phyloP scores from a whole-genome alignment of 2,329 filamentous ascomycete genomes.

The Fusarium pininemorale region DNA sequence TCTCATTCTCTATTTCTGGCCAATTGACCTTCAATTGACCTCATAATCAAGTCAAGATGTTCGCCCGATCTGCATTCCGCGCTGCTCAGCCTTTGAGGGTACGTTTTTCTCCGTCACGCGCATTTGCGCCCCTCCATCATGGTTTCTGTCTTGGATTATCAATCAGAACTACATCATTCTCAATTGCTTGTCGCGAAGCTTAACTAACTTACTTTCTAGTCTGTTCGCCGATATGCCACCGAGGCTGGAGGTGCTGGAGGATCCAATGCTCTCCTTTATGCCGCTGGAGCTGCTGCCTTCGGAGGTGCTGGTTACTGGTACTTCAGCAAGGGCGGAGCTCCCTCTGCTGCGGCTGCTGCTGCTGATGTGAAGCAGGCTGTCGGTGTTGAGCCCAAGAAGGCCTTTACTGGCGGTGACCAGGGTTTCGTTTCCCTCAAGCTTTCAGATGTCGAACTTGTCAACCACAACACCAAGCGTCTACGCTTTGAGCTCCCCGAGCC shows the following conservation, averaged over 20 bases:
- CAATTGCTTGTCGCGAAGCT: neutral
- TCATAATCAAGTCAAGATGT: slow-evolving; percentile 61
- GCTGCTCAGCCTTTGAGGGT: slow-evolving; percentile 73
- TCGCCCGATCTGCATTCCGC: slow-evolving; percentile 72
- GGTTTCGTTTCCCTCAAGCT: slow-evolving; percentile 87
- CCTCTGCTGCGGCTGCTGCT: slow-evolving; percentile 63
- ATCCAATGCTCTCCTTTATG: slow-evolving; percentile 69
- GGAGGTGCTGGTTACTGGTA: slow-evolving; percentile 69
- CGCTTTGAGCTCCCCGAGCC: slow-evolving; percentile 87
- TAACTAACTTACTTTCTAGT: slow-evolving; percentile 53
- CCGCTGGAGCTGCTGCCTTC: slow-evolving; percentile 66
- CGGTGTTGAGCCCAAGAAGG: slow-evolving; percentile 61
- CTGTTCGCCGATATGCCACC: slow-evolving; percentile 74
- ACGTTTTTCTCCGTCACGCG: slow-evolving; percentile 44
- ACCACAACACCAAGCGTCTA: slow-evolving; percentile 94
- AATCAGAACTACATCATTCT: slow-evolving; percentile 14
- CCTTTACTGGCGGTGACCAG: slow-evolving; percentile 86
- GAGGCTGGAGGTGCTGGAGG: slow-evolving; percentile 61
- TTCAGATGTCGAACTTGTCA: slow-evolving; percentile 79
- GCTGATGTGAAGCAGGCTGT: slow-evolving; percentile 57
- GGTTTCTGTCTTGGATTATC: slow-evolving; percentile 6
- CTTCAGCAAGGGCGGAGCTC: slow-evolving; percentile 54
- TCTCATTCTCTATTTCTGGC: slow-evolving; percentile 7
- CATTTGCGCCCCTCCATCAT: slow-evolving; percentile 3
- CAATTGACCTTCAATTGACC: slow-evolving; percentile 41